Evolutionary conservation across 306 rosid genomes (phyloP).

Genomic region (Vigna nakashimae): DNA sequence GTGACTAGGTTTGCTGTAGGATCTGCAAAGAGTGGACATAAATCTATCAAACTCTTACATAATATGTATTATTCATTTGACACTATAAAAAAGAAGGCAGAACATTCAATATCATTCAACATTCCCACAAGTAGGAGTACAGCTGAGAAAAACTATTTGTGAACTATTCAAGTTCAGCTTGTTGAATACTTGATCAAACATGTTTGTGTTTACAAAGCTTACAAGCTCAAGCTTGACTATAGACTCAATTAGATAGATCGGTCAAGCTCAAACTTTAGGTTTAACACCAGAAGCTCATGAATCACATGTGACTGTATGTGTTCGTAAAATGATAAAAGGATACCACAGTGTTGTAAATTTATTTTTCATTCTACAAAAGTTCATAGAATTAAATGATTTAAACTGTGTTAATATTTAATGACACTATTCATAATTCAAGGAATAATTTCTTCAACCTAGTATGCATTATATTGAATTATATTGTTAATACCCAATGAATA

Average conservation of each 20-base stretch:
- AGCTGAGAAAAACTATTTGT: background rate
- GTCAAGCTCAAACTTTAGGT: background rate
- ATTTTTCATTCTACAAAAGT: too few relatives aligned
- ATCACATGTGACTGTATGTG: background rate
- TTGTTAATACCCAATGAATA: too few relatives aligned
- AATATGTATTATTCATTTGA: conserved; percentile 21
- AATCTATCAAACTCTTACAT: conserved; percentile 28
- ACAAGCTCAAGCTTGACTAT: background rate
- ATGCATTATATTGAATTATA: too few relatives aligned
- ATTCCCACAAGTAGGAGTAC: background rate
- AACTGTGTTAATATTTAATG: too few relatives aligned
- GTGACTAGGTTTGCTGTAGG: conserved; percentile 72
- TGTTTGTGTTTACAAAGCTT: background rate
- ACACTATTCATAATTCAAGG: too few relatives aligned
- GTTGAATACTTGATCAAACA: background rate
- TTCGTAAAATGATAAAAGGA: background rate
- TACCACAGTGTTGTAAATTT: too few relatives aligned
- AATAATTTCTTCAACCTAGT: too few relatives aligned
- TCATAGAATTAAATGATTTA: too few relatives aligned
- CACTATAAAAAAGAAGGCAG: conserved; percentile 23
- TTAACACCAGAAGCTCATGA: too few relatives aligned
- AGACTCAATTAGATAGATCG: background rate
- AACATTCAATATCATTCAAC: conserved; percentile 23
- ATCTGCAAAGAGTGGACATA: conserved; percentile 63
- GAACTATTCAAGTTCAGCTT: background rate